Base-by-base conservation (phyloP, 371 early-diverging fungal species). In the Entomophthora muscae region DNA sequence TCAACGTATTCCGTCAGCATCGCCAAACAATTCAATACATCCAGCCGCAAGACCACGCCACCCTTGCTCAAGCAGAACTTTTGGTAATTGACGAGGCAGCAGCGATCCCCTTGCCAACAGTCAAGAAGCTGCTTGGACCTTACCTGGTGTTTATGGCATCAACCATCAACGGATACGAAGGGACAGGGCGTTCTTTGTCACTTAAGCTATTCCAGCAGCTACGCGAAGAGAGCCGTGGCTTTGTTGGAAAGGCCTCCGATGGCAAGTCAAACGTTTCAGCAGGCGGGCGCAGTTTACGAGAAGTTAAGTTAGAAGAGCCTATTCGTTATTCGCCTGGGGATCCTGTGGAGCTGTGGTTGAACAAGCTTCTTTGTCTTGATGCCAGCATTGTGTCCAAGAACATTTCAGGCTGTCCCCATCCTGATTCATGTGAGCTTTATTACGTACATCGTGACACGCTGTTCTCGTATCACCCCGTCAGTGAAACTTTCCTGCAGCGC, bases 71-170 rank as follows among this genome's bases (percentile, higher is more conserved):
- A 74, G 95, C 95, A 17, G 98, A 98, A 76, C 76, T 99, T 64
- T 73, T 99, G 3, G 93, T 99, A 1, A 95, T 99, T 71, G 99
- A 99, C 73, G 99, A 99, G 78, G 99, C 99, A 26, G 99, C 99
- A 22, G 98, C 98, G 24, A 97, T 99, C 72, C 98, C 98, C 42
- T 75, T 98, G 61, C 90, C 98, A 3, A 65, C 91, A 53, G 95
- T 99, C 5, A 86, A 85, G 71, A 84, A 83, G 32, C 79, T 98
- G 29, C 72, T 99, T 64, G 95, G 95, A 28, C 90, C 93, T 24
- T 95, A 96, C 71, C 80, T 97, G 13, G 92, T 97, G 17, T 94
- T 98, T 66, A 93, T 99, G 91, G 91, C 99, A 0, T 95, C 98
- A 10, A 99, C 99, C 32, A 93, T 96, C 69, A 94, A 95, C 70